Evolutionary conservation across 1,284 basidiomycete genomes (phyloP).

Genomic region (Phlebopus sp.): DNA sequence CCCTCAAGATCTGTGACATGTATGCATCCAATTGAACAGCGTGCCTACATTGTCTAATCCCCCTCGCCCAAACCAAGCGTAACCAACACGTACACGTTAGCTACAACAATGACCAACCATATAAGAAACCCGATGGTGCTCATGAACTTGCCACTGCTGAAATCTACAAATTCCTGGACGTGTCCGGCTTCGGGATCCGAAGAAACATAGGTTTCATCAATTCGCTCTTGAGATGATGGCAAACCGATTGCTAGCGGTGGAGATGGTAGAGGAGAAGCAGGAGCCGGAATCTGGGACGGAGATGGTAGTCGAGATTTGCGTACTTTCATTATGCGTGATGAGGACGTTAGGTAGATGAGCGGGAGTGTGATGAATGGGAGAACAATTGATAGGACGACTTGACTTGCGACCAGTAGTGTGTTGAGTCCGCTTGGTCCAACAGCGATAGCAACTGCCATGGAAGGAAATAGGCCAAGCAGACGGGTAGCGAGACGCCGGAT

Average conservation of each 20-base stretch:
- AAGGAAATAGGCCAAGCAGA: constrained; percentile 83
- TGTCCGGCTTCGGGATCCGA: constrained; percentile 1
- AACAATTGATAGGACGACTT: constrained; percentile 85
- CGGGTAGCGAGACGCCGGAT: constrained; percentile 83
- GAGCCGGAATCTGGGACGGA: neutral
- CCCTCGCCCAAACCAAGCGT: constrained; percentile 35
- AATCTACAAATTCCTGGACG: constrained; percentile 48
- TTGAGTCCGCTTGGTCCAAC: constrained; percentile 79
- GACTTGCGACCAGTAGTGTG: constrained; percentile 80
- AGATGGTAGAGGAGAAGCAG: neutral
- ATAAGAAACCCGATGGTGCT: constrained; percentile 57
- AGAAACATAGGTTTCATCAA: neutral
- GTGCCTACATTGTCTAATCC: neutral
- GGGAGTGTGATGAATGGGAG: constrained; percentile 87
- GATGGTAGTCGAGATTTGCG: constrained; percentile 13
- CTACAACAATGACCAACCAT: constrained; percentile 61
- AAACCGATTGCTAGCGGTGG: constrained; percentile 6
- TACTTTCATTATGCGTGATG: constrained; percentile 68
- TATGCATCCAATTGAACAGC: neutral
- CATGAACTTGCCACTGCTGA: constrained; percentile 57
- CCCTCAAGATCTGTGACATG: too few relatives aligned
- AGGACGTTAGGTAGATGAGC: constrained; percentile 74
- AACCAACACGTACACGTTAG: constrained; percentile 67
- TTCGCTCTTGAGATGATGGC: neutral
- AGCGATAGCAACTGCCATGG: constrained; percentile 74